A percentile compares a stretch with the other conserved stretches of the same genome.
Conservation (phyloP, 169 alveolate species). For the Plasmodium gaboni region DNA sequence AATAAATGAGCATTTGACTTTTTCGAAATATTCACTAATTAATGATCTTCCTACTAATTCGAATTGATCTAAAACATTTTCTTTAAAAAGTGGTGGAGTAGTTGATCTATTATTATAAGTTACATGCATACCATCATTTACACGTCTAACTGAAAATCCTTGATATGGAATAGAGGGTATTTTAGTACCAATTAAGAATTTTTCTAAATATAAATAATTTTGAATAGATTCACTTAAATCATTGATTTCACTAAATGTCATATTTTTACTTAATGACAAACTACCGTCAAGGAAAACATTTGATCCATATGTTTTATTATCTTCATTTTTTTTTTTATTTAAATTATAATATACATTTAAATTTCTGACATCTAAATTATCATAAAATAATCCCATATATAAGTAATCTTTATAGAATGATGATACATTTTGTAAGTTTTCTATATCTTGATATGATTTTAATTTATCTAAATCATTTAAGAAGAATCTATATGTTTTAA, state of each 20-base stretch:
- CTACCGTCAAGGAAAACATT: slow-evolving; percentile 14
- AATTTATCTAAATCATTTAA: slow-evolving; percentile 12
- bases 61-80: slow-evolving; percentile 70
- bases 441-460: slow-evolving; percentile 8
- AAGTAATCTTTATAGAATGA: slow-evolving; percentile 46
- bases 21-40: slow-evolving; percentile 16
- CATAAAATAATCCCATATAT: slow-evolving; percentile 37
- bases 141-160: slow-evolving; percentile 6
- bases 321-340: background rate
- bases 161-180: slow-evolving; percentile 57
- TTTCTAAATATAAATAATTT: slow-evolving; percentile 61
- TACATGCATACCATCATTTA: background rate
- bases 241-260: slow-evolving; percentile 6
- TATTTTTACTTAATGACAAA: background rate
- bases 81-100: slow-evolving; percentile 45
- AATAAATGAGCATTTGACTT: slow-evolving; percentile 66
- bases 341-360: slow-evolving; percentile 20
- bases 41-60: slow-evolving; percentile 54
- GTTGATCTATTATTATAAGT: slow-evolving; percentile 50
- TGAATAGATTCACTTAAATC: slow-evolving; percentile 17
- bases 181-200: slow-evolving; percentile 22
- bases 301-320: background rate
- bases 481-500: slow-evolving; percentile 17
- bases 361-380: slow-evolving; percentile 21
- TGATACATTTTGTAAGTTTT: background rate